A percentile compares a stretch with the other conserved stretches of the same genome.
Evolutionary conservation across 2,329 filamentous ascomycete genomes (phyloP).

Genomic region (Monilinia aucupariae): DNA sequence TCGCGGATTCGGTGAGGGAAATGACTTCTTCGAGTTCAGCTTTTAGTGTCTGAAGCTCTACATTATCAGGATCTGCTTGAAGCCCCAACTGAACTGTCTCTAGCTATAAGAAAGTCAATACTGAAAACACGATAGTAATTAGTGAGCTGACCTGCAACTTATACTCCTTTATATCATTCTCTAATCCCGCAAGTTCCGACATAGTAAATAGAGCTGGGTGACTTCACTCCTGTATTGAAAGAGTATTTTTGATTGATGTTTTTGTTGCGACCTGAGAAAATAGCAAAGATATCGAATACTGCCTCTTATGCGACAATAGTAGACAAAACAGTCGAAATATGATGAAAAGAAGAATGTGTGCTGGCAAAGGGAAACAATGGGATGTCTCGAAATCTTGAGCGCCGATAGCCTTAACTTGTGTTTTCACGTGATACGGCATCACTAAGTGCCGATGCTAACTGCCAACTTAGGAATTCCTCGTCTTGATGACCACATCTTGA

Average conservation of each 20-base stretch:
- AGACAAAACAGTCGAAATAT: not conserved
- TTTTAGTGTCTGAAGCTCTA: constrained; percentile 70
- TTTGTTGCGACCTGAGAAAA: not conserved
- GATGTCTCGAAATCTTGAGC: not conserved
- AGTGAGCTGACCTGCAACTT: constrained; percentile 46
- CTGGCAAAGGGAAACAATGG: not conserved
- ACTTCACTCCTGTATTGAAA: not conserved
- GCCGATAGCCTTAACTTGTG: not conserved
- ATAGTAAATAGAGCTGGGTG: not conserved
- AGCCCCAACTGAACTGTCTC: constrained; percentile 72
- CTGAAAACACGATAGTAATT: not conserved
- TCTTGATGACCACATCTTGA: not conserved
- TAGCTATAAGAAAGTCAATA: constrained; percentile 47
- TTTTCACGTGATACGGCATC: not conserved
- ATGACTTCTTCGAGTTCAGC: constrained; percentile 79
- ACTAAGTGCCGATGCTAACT: constrained; percentile 2
- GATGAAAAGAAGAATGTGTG: not conserved
- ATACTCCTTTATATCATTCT: constrained; percentile 52
- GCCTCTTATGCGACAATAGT: not conserved
- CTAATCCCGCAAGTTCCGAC: constrained; percentile 34
- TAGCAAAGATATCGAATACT: not conserved
- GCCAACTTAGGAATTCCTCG: not conserved
- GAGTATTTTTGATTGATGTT: not conserved
- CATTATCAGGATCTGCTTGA: constrained; percentile 73
- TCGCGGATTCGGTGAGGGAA: constrained; percentile 68